phyloP scores from a whole-genome alignment of 352 stramenopile species.

The Globisporangium abappressorium region DNA sequence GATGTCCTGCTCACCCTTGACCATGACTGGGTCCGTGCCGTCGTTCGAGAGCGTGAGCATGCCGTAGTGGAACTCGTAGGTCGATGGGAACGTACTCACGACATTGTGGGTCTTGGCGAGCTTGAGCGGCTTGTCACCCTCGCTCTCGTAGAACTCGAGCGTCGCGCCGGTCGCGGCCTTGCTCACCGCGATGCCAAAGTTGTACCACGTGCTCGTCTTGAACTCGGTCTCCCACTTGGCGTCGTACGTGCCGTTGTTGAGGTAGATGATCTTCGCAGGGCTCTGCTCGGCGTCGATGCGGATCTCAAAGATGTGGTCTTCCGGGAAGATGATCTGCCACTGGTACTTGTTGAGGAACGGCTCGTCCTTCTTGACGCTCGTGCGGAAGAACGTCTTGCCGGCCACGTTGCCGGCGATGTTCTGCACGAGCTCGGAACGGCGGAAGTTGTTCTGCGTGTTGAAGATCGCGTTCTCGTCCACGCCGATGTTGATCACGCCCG shows the following conservation, averaged over 20 bases:
- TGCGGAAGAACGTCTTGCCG: slow-evolving; percentile 60
- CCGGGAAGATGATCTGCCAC: slow-evolving; percentile 63
- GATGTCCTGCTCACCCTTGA: slow-evolving; percentile 41
- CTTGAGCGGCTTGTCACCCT: slow-evolving; percentile 31
- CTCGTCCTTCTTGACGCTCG: slow-evolving; percentile 47
- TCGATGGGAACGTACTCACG: slow-evolving; percentile 21
- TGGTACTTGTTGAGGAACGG: slow-evolving; percentile 46
- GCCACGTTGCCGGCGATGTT: slow-evolving; percentile 34
- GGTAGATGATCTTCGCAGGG: slow-evolving; percentile 50
- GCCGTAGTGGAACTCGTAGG: slow-evolving; percentile 52
- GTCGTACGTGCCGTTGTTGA: slow-evolving; percentile 40
- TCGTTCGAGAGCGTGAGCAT: slow-evolving; percentile 45
- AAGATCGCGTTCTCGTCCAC: slow-evolving; percentile 53
- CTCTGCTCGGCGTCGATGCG: slow-evolving; percentile 41
- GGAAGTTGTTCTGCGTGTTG: slow-evolving; percentile 56
- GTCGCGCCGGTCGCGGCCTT: slow-evolving; percentile 21
- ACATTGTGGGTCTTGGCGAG: slow-evolving; percentile 34
- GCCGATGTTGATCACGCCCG: slow-evolving; percentile 48
- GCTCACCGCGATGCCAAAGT: slow-evolving; percentile 52
- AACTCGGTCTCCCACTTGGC: slow-evolving; percentile 51
- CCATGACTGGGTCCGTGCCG: slow-evolving; percentile 44
- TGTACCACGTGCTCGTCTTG: slow-evolving; percentile 53
- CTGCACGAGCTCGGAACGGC: slow-evolving; percentile 67
- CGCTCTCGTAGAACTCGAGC: slow-evolving; percentile 52
- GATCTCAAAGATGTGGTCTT: slow-evolving; percentile 55